Base-by-base conservation (phyloP, 2,329 filamentous ascomycete genomes). In the Exophiala sideris region DNA sequence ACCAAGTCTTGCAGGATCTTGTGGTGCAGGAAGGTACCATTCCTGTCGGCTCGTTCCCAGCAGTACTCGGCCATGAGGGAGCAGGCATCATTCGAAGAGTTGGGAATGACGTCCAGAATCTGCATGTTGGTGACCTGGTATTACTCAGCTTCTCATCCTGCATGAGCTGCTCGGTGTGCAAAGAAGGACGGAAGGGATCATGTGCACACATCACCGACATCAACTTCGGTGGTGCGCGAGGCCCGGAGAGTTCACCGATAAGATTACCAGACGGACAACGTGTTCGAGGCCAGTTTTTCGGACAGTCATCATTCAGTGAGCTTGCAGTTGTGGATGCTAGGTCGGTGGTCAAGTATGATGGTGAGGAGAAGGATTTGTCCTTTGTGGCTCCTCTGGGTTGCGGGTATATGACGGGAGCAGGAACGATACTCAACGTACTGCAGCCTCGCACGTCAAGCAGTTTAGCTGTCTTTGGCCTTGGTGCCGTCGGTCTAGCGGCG, bases 101-200 rank as follows among this genome's bases (percentile, higher is more conserved):
- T n/a, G 80, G 81, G 14, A 64, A 67, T 6, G 68, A 69, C 3
- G 78, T 82, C 3, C 74, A 68, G 8, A 73, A 73, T 48, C 91
- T 96, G 65, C 95, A 96, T 80, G 82, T 84, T 48, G 92, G 92
- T 62, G 92, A 97, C 78, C 86, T 94, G 69, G 92, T 96, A 58
- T 79, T 94, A 65, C 88, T 58, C 10, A 34, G 48, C 8, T 58
- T 54, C 18, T 6, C 38, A n/a, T 48, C 52, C 12, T 61, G 58
- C 21, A 62, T 38, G 62, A 36, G 20, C 9, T 52, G 50, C 24
- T 16, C 34, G 6, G 16, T 5, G 4, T 52, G 50, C 18, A 18
- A 41, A n/a, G 21, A 32, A 10, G 42, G 50, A 1, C 35, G 18
- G 16, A 41, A 40, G 14, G 50, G 50, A 11, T 9, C 24, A 3